Evolutionary conservation across 805 yeast genomes (phyloP), one percentile per base, ranked within the genome.

Genomic region (Ogataea nakhonphanomensis): DNA sequence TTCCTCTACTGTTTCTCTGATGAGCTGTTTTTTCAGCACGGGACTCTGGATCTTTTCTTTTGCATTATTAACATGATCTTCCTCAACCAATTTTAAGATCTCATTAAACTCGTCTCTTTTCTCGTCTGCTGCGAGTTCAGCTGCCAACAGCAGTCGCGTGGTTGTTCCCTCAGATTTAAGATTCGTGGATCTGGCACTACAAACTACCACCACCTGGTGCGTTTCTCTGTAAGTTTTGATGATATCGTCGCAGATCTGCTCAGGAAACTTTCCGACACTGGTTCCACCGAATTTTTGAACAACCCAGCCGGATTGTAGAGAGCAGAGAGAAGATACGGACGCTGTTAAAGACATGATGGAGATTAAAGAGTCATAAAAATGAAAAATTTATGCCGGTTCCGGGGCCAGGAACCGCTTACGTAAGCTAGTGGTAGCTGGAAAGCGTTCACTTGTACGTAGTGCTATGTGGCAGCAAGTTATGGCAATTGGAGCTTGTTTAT

Each of bases 241-340:
- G 35, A 93, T 88, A 50, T 88, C 86, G 44, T 84, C 84, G 21
- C 88, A 89, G 40, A 93, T 93, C 49, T 82, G 76, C 37, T 74
- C 79, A 8, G 96, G 86, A 62, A 93, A 90, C 61, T 93, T 93
- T 15, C 99, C 99, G 24, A 93, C 96, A 33, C 93, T 81, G 11
- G 99, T 93, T 39, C 99, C 99, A 35, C 99, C 99, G 57, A 87
- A 93, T 64, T 93, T 93, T 63, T 93, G 99, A 6, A 93, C 84
- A 3, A 84, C 62, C 90, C 91, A 83, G 12, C 54, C 54, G 2
- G 54, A 32, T 5, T 48, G 42, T 5, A 51, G 33, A 4, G 61
- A 54, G 9, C 29, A 35, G 22, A 51, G 37, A 5, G 55, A 51
- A 33, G 52, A 33, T 23, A 55, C 45, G 5, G 63, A 56, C 12